Base-by-base conservation (phyloP, 2,329 filamentous ascomycete genomes). In the Ascosphaera acerosa region DNA sequence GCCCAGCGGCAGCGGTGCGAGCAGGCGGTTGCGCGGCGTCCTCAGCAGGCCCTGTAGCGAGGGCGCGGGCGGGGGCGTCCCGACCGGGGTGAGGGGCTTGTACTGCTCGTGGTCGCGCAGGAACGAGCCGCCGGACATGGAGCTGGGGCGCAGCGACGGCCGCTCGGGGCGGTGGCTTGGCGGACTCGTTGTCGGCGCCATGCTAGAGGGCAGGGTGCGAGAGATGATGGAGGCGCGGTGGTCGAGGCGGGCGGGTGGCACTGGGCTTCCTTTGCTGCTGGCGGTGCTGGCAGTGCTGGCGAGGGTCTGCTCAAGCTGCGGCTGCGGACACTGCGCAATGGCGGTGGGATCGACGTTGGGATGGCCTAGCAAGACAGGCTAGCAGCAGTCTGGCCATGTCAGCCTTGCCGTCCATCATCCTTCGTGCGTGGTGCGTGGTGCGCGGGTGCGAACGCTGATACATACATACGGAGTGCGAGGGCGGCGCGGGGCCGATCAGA, bases 31-130 rank as follows among this genome's bases (percentile, higher is more conserved):
- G n/a, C 37, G 29, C 6, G 45, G 38, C 20, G 36, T 38, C n/a
- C 43, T 44, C 12, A 54, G 44, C 12, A 54, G 43, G 36, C 52
- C 48, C 18, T 42, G 42, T 32, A 53, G 49, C 26, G 38, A 53
- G 34, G 47, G 47, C 32, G 35, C 47, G 30, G 48, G 38, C 15
- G 49, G 42, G 22, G 40, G 39, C 7, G 20, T 23, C 9, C 20
- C 18, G 46, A 47, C 36, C 18, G 45, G 39, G 30, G 41, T 39
- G 18, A 45, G 43, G 5, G 52, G 50, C 32, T 54, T 55, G 38
- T 59, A 59, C 35, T 59, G 55, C 37, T 59, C 54, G 35, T 59
- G 56, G 36, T 58, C 56, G 26, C 56, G 51, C 22, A 59, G 51
- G 41, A 55, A 55, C 16, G 54, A 57, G 33, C 47, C 50, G 37